Evolutionary conservation across 2,329 filamentous ascomycete species (phyloP), one percentile per base, ranked within the genome.

Genomic region (Aciculosporium take): DNA sequence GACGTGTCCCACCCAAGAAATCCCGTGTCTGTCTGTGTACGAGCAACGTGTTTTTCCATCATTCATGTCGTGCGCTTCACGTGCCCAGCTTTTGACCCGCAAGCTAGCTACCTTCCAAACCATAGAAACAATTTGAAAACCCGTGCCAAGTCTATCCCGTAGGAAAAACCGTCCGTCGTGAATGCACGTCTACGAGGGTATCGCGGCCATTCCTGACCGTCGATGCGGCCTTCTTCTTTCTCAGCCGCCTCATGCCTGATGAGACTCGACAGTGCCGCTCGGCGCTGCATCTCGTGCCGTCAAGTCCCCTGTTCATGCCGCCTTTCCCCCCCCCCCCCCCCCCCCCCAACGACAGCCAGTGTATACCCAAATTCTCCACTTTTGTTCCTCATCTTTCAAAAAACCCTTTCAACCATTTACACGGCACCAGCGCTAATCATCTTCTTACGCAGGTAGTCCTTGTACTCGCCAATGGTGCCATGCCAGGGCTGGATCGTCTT

Each of bases 391-490:
- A 30, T 32, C 13, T 28, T 34, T 37, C 47, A 40, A 29, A 37
- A 31, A 31, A 15, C 23, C 9, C 15, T n/a, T 34, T n/a, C 27
- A 37, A 25, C 43, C n/a, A 12, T 56, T 72, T 84, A 93, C 60
- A 96, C 87, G 51, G 85, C 84, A 62, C 89, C 89, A 43, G 77
- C 68, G 35, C 76, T 76, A 58, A 94, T 69, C 91, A 98, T 98
- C 85, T 96, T 96, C 81, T 96, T 96, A 62, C 89, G 81, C 57
- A 98, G 76, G 68, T 95, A 79, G 69, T 93, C 84, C 84, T 98
- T 98, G 84, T 98, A 98, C 46, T 87, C 80, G 53, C 81, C 81
- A 57, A 98, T 98, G 49, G 67, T 69, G 55, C 89, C 89, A 48
- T 89, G 80, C 91, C 91, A 98, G 56, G 77, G 68, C 54, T 74